Evolutionary conservation across 805 yeast genomes (phyloP).

Genomic region (Danielia reshetovae): DNA sequence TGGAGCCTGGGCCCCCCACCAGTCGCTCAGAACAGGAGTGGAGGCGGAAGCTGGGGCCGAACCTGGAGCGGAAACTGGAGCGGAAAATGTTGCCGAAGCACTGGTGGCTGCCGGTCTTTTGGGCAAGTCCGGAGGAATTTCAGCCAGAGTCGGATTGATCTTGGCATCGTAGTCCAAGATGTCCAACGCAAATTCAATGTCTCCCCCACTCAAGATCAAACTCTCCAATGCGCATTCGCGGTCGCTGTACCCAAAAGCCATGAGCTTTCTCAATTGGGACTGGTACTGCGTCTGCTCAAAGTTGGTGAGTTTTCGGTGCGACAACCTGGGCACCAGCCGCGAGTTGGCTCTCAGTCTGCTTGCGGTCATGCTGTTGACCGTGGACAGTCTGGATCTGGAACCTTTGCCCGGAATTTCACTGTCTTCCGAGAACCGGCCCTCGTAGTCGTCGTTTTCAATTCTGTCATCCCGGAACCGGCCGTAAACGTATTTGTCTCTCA

Average conservation of each 20-base stretch:
- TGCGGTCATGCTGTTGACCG: background rate
- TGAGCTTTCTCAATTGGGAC: slow-evolving; percentile 39
- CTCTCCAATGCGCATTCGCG: slow-evolving; percentile 62
- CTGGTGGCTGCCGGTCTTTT: slow-evolving; percentile 31
- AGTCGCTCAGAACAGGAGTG: slow-evolving; percentile 26
- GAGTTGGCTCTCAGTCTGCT: slow-evolving; percentile 6
- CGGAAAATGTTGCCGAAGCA: no score
- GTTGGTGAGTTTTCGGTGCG: slow-evolving; percentile 51
- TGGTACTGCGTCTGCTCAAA: slow-evolving; percentile 51
- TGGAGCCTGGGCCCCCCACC: slow-evolving; percentile 23
- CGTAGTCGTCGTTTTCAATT: slow-evolving; percentile 33
- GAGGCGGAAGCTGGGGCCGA: slow-evolving; percentile 10
- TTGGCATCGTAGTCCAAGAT: slow-evolving; percentile 44
- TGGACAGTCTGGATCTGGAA: slow-evolving; percentile 14
- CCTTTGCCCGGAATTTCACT: slow-evolving; percentile 9
- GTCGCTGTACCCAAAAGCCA: slow-evolving; percentile 53
- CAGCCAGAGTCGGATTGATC: slow-evolving; percentile 34
- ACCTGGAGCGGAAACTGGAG: slow-evolving; percentile 4
- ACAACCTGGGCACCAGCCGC: slow-evolving; percentile 34
- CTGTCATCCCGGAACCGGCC: slow-evolving; percentile 52
- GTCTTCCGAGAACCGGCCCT: slow-evolving; percentile 23
- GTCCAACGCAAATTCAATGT: slow-evolving; percentile 54
- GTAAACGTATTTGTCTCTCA: slow-evolving; percentile 64
- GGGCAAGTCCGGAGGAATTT: slow-evolving; percentile 47
- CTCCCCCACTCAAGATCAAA: slow-evolving; percentile 54